phyloP scores from a whole-genome alignment of 805 yeast species.

The Kuraishia borneana region DNA sequence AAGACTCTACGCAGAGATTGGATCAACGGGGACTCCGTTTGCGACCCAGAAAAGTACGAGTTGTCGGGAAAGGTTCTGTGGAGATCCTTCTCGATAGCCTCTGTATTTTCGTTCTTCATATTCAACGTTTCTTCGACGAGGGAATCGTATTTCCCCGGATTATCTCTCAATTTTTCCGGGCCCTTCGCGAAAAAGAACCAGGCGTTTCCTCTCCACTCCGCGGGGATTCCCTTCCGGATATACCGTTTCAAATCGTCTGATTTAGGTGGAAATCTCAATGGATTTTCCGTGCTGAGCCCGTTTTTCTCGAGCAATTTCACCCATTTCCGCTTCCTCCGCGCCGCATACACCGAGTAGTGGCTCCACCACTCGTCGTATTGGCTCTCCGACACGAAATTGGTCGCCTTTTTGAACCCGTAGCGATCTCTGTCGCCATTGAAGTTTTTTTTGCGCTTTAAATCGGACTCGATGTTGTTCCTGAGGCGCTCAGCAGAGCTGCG shows the following conservation, averaged over 20 bases:
- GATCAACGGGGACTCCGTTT: slow-evolving; percentile 51
- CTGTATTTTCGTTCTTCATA: slow-evolving; percentile 63
- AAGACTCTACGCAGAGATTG: slow-evolving; percentile 70
- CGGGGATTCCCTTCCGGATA: slow-evolving; percentile 87
- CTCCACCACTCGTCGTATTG: slow-evolving; percentile 71
- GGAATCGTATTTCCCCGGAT: slow-evolving; percentile 64
- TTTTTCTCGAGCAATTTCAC: slow-evolving; percentile 46
- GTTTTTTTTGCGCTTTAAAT: not conserved
- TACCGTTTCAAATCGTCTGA: slow-evolving; percentile 73
- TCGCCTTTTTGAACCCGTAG: slow-evolving; percentile 77
- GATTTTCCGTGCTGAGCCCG: slow-evolving; percentile 38
- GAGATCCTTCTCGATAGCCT: slow-evolving; percentile 87
- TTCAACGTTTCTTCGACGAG: slow-evolving; percentile 48
- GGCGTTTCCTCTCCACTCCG: slow-evolving; percentile 94
- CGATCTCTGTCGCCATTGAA: slow-evolving; percentile 42
- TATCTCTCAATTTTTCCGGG: slow-evolving; percentile 40
- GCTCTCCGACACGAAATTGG: slow-evolving; percentile 35
- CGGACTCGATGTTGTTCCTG: slow-evolving; percentile 1
- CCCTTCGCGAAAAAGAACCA: slow-evolving; percentile 96
- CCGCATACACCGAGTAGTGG: slow-evolving; percentile 50
- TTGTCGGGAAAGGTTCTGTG: slow-evolving; percentile 95
- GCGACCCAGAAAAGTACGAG: slow-evolving; percentile 51
- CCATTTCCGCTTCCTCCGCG: slow-evolving; percentile 74
- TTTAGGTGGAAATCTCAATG: slow-evolving; percentile 63
- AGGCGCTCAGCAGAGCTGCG: slow-evolving; percentile 2